Conservation (phyloP, 176 grass and related monocot species). For the Cenchrus purpureus region DNA sequence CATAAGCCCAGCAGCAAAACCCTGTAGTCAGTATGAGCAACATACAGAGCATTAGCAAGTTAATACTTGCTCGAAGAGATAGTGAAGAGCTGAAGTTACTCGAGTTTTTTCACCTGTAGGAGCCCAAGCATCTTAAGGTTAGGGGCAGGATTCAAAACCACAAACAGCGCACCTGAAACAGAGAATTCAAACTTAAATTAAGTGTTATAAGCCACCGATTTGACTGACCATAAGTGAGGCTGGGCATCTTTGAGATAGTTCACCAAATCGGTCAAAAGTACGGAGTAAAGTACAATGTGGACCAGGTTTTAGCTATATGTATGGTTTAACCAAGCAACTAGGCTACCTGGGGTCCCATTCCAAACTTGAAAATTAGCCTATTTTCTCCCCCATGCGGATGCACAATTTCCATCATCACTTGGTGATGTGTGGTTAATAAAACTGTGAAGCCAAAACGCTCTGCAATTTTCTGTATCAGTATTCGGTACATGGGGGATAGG, state of each 20-base stretch:
- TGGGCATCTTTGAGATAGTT: background rate
- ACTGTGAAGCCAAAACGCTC: background rate
- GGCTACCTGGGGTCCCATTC: background rate
- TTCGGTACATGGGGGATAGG: background rate
- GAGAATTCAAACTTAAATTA: background rate
- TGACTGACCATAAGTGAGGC: background rate
- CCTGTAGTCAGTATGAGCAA: constrained; percentile 48
- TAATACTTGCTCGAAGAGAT: constrained; percentile 24
- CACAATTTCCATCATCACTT: background rate
- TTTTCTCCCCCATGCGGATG: background rate
- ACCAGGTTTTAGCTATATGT: background rate
- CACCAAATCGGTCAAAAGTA: background rate
- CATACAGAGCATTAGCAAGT: background rate
- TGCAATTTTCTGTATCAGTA: background rate
- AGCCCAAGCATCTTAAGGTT: constrained; percentile 89
- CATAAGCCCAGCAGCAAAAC: constrained; percentile 97
- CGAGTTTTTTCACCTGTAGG: constrained; percentile 68
- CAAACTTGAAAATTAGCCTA: background rate
- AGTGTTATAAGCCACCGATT: background rate
- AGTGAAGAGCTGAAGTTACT: background rate
- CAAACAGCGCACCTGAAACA: constrained; percentile 79
- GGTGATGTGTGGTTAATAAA: background rate
- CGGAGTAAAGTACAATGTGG: background rate
- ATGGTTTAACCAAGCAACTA: background rate
- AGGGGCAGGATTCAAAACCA: constrained; percentile 74